Evolutionary conservation across 306 rosid species (phyloP).

Genomic region (Gynostemma pentaphyllum): DNA sequence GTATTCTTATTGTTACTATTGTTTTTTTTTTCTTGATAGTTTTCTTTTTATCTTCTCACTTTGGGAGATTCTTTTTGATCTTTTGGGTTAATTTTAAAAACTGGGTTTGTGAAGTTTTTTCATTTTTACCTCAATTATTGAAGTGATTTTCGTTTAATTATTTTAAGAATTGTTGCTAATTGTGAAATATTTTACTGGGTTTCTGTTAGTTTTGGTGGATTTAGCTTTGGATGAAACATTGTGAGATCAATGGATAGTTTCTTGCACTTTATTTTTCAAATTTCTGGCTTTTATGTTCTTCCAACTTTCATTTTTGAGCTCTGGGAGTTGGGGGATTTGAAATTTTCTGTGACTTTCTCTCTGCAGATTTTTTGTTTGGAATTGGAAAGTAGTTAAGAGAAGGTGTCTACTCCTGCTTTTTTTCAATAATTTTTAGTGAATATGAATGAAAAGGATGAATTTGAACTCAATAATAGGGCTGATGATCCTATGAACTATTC

Average conservation of each 20-base stretch:
- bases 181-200: neutral
- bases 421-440: slow-evolving; percentile 14
- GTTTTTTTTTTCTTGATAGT: slow-evolving; percentile 40
- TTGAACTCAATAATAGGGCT: slow-evolving; percentile 51
- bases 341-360: neutral
- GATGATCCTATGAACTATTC: slow-evolving; percentile 60
- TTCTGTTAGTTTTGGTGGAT: slow-evolving; percentile 7
- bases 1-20: slow-evolving; percentile 25
- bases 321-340: slow-evolving; percentile 6
- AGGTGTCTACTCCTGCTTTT: slow-evolving; percentile 15
- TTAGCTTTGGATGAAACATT: slow-evolving; percentile 7
- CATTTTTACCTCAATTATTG: slow-evolving; percentile 20
- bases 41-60: neutral
- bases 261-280: neutral
- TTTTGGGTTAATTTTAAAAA: no score
- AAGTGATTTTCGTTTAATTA: slow-evolving; percentile 9
- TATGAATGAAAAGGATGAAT: slow-evolving; percentile 62
- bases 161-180: slow-evolving; percentile 1
- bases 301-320: neutral
- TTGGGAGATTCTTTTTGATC: neutral
- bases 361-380: slow-evolving; percentile 16
- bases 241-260: neutral
- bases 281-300: neutral
- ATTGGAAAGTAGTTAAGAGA: slow-evolving; percentile 9
- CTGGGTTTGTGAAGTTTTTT: neutral